Evolutionary conservation across 1,284 basidiomycete genomes (phyloP), one percentile per base, ranked within the genome.

Genomic region (Phlebopus sp.): DNA sequence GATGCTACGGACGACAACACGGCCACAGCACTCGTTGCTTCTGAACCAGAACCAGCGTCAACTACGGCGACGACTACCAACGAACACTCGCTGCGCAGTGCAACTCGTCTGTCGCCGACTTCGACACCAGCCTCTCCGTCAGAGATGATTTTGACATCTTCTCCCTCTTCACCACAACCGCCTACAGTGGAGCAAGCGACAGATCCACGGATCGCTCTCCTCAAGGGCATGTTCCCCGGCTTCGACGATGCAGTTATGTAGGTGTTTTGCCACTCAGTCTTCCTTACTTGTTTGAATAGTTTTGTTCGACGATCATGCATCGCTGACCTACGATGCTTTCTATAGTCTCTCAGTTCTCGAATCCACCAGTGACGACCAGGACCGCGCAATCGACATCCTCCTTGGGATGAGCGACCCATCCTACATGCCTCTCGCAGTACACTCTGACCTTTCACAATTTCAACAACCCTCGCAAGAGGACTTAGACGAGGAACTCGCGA

Each of bases 321-420:
- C 14, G 18, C 14, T 23, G 39, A 42, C 51, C 1, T 29, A 45
- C 31, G 34, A 8, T 14, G 27, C 10, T 13, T 13, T 40, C 31
- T 44, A 37, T 54, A 85, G 84, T 34, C 72, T 77, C 58, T 81
- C 79, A 15, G 82, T 90, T 1, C 69, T 90, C 40, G 78, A 87
- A 49, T 84, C 82, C 9, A 83, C 84, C 1, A 59, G 72, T 30
- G 75, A 81, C 18, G 70, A 86, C 55, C 79, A 87, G 54, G 86
- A 86, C 56, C 76, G 74, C 23, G 88, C 88, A 4, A 74, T 90
- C 44, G 87, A 90, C 57, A 69, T 75, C 1, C 69, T 91, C 14
- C 75, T 91, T 7, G 83, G 82, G 8, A 91, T 91, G 88, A 88
- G 76, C 63, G 89, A 91, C 68, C 89, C 88, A 1, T 75, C 82